Base-by-base conservation (phyloP, 2,329 filamentous ascomycete genomes). In the Paramyrothecium sp. region DNA sequence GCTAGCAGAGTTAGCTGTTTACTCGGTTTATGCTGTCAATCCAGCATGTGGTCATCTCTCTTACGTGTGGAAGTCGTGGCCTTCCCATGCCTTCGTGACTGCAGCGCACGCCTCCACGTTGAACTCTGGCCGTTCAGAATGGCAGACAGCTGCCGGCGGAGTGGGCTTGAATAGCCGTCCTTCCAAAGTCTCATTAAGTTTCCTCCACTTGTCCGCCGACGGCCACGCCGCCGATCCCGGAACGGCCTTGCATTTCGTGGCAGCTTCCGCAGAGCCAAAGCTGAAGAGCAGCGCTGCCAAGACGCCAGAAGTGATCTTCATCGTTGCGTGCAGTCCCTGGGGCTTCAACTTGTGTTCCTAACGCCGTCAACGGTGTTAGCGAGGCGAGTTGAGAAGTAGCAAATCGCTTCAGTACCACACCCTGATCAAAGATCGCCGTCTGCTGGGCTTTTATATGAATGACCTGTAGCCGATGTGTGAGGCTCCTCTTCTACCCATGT, bases 141-240 rank as follows among this genome's bases (percentile, higher is more conserved):
- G 71, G 16, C 72, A 74, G 3, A 67, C 69, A 0, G 66, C 67
- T 0, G 63, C 72, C 3, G 71, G 70, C 46, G 81, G 75, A 58
- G 69, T 33, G 34, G 81, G 71, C 38, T 65, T 68, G 55, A 82
- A 63, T 17, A 83, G 72, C 34, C 69, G 69, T 3, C 80, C 79
- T 10, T 65, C 69, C 22, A 78, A 66, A 3, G 77, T 75, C 8
- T 69, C 62, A 66, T 84, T 82, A 54, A 86, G 72, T 16, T 63
- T 61, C 8, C 63, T 58, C 83, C 82, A 85, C 13, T 67, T 68
- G 1, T 69, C 62, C 12, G 73, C 58, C 1, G 75, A 75, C 0
- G 83, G 83, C 83, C 82, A 85, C 51, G 66, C 66, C 7, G 66
- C 21, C 16, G 75, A 74, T 20, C 73, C 75, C 1, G 80, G 81